Conservation (phyloP, 305 asterid genomes). For the Plantago coronopus region DNA sequence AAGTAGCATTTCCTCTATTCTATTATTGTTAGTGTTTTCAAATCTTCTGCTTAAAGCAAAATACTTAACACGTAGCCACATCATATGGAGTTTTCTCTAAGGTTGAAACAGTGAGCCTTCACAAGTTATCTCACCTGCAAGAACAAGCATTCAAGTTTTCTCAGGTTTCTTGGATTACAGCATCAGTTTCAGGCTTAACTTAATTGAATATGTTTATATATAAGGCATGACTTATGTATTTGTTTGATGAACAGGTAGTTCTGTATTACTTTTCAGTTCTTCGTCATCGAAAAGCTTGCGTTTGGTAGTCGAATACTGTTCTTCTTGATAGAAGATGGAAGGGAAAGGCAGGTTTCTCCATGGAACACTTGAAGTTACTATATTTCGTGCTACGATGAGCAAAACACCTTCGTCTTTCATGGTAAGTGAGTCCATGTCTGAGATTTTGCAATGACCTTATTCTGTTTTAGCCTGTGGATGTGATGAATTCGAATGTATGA, state of each 20-base stretch:
- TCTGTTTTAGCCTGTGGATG: background rate
- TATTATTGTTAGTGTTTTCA: no score
- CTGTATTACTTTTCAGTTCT: conserved; percentile 2
- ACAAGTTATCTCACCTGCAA: conserved; percentile 41
- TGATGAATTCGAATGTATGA: background rate
- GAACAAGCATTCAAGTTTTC: conserved; percentile 38
- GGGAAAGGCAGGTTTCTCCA: conserved; percentile 53
- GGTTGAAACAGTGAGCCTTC: conserved; percentile 40
- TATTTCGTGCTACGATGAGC: conserved; percentile 58
- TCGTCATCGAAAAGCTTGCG: background rate
- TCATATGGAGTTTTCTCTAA: conserved; percentile 49
- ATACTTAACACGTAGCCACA: conserved; percentile 23
- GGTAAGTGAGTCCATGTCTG: conserved; percentile 26
- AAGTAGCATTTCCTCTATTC: no score
- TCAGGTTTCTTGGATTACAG: conserved; percentile 37
- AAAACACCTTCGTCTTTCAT: conserved; percentile 42
- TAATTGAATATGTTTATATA: conserved; percentile 19
- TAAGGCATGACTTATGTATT: conserved; percentile 12
- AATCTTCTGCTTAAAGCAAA: conserved; percentile 72
- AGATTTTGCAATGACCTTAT: background rate
- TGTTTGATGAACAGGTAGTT: conserved; percentile 4
- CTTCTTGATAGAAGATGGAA: conserved; percentile 39
- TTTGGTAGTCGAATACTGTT: conserved; percentile 5
- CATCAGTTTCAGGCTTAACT: conserved; percentile 32
- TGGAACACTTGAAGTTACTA: conserved; percentile 88